A percentile compares a stretch with the other conserved stretches of the same genome.
Conservation (phyloP, 2,329 filamentous ascomycete species). For the Coniochaeta ligniaria region DNA sequence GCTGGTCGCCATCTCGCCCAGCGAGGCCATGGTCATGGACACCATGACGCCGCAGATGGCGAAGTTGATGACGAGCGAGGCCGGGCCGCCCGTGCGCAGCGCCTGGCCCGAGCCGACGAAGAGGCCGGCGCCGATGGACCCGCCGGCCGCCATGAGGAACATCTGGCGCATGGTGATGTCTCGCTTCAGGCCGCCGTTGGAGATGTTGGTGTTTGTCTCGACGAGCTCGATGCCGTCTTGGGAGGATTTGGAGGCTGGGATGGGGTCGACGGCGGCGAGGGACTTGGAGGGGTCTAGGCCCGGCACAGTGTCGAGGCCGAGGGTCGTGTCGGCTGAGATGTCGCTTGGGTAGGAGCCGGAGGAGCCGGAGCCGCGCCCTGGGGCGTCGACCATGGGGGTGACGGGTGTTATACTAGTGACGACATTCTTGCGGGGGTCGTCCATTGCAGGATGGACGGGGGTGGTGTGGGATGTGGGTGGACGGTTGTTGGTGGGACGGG, state of each 20-base stretch:
- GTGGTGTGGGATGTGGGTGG: not conserved
- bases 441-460: not conserved
- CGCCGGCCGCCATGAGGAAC: constrained; percentile 25
- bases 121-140: constrained; percentile 28
- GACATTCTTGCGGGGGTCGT: not conserved
- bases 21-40: constrained; percentile 20
- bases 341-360: not conserved
- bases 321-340: not conserved
- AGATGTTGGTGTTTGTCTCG: not conserved
- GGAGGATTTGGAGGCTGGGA: not conserved
- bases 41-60: constrained; percentile 23
- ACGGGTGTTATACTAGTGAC: not conserved
- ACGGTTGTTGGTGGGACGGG: not conserved
- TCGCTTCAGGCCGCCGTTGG: constrained; percentile 9
- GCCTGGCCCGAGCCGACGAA: constrained; percentile 24
- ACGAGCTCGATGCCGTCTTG: not conserved
- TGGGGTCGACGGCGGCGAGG: not conserved
- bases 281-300: not conserved
- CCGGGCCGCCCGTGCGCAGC: constrained; percentile 22
- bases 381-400: not conserved
- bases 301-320: not conserved
- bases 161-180: constrained; percentile 26
- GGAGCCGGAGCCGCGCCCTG: not conserved
- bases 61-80: constrained; percentile 22
- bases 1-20: constrained; percentile 22